phyloP scores from a whole-genome alignment of 163 green algal species.

The Trebouxiophyceae sp. region DNA sequence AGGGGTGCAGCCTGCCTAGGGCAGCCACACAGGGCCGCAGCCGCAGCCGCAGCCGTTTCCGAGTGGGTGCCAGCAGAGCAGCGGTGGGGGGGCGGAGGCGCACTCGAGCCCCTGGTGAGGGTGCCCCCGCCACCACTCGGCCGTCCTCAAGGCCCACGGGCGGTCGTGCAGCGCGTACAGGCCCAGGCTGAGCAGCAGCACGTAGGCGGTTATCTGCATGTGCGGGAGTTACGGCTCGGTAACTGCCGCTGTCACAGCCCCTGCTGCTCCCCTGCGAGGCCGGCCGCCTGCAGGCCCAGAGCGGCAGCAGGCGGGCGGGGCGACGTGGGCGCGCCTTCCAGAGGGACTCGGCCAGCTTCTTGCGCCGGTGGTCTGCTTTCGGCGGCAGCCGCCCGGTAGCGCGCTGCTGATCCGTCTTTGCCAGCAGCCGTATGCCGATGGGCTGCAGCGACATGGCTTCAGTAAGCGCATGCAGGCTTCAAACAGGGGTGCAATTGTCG shows the following conservation, averaged over 20 bases:
- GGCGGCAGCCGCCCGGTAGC: background rate
- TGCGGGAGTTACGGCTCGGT: too few relatives aligned
- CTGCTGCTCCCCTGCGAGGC: too few relatives aligned
- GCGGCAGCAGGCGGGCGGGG: too few relatives aligned
- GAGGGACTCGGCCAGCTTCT: conserved; percentile 47
- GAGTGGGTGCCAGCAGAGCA: too few relatives aligned
- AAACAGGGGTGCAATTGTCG: background rate
- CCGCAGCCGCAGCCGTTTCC: too few relatives aligned
- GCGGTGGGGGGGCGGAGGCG: conserved; percentile 9
- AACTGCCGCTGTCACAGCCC: too few relatives aligned
- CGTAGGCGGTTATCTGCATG: conserved; percentile 42
- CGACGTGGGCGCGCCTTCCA: conserved; percentile 58
- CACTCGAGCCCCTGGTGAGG: conserved; percentile 39
- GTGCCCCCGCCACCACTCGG: conserved; percentile 46
- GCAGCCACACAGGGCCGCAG: background rate
- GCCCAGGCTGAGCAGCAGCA: conserved; percentile 29
- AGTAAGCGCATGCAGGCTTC: background rate
- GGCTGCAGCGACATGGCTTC: background rate
- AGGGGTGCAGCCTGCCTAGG: background rate
- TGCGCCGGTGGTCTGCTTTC: conserved; percentile 2
- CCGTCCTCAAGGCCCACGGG: conserved; percentile 39
- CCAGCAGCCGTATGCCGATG: background rate
- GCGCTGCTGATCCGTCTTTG: background rate
- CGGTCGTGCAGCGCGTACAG: conserved; percentile 24
- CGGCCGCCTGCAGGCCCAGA: too few relatives aligned